Evolutionary conservation across 306 rosid genomes (phyloP).

Genomic region (apple (Malus domestica)): DNA sequence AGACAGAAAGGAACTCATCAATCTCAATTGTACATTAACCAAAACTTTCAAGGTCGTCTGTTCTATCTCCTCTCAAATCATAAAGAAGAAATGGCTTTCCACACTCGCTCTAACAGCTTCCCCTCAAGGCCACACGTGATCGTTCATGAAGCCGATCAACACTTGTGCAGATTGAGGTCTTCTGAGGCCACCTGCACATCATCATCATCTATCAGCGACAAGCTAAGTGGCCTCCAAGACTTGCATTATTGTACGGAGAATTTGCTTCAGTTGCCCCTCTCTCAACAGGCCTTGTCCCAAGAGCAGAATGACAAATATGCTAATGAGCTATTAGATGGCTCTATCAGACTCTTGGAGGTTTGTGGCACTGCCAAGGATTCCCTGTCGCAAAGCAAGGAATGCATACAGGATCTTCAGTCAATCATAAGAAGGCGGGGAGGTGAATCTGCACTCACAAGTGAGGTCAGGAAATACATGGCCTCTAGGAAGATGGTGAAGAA

Average conservation of each 20-base stretch:
- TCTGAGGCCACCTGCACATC: constrained; percentile 16
- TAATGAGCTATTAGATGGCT: too few species aligned
- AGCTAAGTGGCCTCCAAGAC: constrained; percentile 15
- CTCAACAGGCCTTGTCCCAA: constrained; percentile 1
- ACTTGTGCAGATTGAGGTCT: constrained; percentile 16
- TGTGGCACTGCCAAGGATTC: too few species aligned
- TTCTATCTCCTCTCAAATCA: neutral
- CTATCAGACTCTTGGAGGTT: too few species aligned
- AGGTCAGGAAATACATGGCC: constrained; percentile 30
- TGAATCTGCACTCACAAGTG: constrained; percentile 10
- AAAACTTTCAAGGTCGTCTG: neutral
- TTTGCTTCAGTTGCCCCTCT: constrained; percentile 20
- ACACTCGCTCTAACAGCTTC: constrained; percentile 25
- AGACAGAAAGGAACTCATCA: neutral
- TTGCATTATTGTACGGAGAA: constrained; percentile 23
- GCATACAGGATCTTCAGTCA: too few species aligned
- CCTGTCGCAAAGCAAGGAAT: too few species aligned
- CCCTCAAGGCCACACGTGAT: constrained; percentile 29
- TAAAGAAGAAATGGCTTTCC: constrained; percentile 3
- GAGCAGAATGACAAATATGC: neutral
- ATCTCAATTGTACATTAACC: neutral
- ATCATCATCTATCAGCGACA: constrained; percentile 11
- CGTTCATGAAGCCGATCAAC: constrained; percentile 6
- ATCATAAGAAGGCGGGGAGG: neutral
- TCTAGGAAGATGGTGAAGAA: constrained; percentile 29